These are phyloP conservation scores for Aureobasidium sp. DNA, from an alignment of 2,329 filamentous ascomycete genomes.

Conservation along the genomic window DNA sequence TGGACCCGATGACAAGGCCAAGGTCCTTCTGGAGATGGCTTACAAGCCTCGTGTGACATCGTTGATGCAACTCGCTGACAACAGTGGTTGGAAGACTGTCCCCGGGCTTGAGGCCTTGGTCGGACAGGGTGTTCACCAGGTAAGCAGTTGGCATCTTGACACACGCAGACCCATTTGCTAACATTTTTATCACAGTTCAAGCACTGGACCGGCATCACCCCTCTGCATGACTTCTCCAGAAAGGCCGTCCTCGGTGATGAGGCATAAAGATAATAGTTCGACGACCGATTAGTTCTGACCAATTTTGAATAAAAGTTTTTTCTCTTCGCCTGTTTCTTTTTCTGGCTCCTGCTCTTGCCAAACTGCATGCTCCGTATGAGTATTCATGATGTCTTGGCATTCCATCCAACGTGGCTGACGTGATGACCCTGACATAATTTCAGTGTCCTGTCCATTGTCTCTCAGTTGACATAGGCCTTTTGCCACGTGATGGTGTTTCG, in stretches of 20 bases:
- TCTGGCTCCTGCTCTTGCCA: neutral
- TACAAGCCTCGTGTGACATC: constrained; percentile 82
- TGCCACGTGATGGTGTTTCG: neutral
- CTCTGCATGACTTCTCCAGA: constrained; percentile 62
- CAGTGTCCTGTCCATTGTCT: too few species aligned
- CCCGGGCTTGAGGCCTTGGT: constrained; percentile 83
- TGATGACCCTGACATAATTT: neutral
- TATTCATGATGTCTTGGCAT: neutral
- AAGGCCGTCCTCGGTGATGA: constrained; percentile 32
- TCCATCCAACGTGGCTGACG: neutral
- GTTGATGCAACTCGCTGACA: constrained; percentile 73
- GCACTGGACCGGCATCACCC: constrained; percentile 74
- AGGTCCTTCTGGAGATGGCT: constrained; percentile 84
- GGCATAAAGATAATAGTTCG: neutral
- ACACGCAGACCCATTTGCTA: neutral
- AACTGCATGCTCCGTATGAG: too few species aligned
- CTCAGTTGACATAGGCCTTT: too few species aligned
- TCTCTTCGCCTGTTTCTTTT: neutral
- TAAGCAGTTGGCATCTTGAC: constrained; percentile 36
- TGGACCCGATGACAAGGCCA: constrained; percentile 23
- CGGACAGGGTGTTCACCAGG: constrained; percentile 77
- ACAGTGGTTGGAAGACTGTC: constrained; percentile 72
- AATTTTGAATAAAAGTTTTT: neutral
- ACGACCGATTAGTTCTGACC: neutral
- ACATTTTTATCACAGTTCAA: constrained; percentile 48